These are phyloP conservation scores for Tetrahymena thermophila DNA, from an alignment of 73 alveolate species.

Conservation along the genomic window DNA sequence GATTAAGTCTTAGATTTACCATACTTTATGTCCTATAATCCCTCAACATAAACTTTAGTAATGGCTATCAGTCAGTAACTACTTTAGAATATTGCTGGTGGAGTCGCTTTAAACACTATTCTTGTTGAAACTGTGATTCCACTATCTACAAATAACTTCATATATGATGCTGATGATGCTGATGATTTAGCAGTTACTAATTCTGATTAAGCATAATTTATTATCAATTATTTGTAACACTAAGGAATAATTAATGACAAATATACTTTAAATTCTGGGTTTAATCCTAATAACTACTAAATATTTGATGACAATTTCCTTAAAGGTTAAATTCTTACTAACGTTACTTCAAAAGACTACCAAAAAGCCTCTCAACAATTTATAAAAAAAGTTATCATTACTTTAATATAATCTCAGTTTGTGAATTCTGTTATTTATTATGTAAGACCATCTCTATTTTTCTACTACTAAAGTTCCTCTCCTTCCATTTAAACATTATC, in stretches of 20 bases:
- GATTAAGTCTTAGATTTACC: background rate
- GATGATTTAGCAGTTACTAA: background rate
- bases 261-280: background rate
- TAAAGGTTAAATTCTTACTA: background rate
- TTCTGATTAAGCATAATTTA: background rate
- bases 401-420: background rate
- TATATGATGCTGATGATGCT: background rate
- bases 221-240: background rate
- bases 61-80: background rate
- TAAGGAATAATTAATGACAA: background rate
- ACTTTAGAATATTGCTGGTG: background rate
- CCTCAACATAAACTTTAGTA: background rate
- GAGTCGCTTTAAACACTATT: background rate
- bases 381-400: background rate
- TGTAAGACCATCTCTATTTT: background rate
- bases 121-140: background rate
- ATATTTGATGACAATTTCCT: background rate
- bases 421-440: background rate
- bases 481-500: background rate
- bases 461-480: background rate
- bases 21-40: background rate
- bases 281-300: background rate
- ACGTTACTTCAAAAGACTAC: background rate
- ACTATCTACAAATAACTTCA: background rate
- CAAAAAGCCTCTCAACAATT: background rate